Conservation (phyloP, 2,329 filamentous ascomycete species). For the Pezicula rhizophila region DNA sequence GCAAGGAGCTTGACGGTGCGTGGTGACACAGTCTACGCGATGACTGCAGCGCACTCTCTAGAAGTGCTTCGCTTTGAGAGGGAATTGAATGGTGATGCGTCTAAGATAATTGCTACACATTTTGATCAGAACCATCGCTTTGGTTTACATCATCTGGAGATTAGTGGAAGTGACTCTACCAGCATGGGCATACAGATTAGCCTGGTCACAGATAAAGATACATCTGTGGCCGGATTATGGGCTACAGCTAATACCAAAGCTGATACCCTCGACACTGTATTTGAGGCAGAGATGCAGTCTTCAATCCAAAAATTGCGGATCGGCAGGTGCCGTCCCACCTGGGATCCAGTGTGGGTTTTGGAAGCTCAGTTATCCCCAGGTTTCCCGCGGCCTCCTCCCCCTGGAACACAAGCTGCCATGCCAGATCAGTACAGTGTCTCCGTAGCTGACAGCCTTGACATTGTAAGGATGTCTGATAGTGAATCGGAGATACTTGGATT, state of each 20-base stretch:
- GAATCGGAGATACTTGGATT: constrained; percentile 52
- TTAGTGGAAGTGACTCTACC: neutral
- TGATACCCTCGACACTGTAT: constrained; percentile 33
- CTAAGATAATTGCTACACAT: constrained; percentile 23
- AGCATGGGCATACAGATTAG: constrained; percentile 13
- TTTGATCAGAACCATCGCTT: constrained; percentile 25
- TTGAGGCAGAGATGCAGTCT: constrained; percentile 49
- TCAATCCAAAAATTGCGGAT: constrained; percentile 52
- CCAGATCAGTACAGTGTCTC: too few relatives aligned
- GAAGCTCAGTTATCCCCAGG: constrained; percentile 21
- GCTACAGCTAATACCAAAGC: constrained; percentile 20
- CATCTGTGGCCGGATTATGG: constrained; percentile 25
- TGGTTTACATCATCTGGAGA: constrained; percentile 20
- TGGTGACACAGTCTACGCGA: constrained; percentile 40
- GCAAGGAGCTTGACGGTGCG: constrained; percentile 44
- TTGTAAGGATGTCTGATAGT: constrained; percentile 9
- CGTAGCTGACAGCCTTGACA: neutral
- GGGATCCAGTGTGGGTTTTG: constrained; percentile 31
- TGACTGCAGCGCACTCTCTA: constrained; percentile 50
- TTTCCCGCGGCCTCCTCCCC: constrained; percentile 31
- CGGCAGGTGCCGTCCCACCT: constrained; percentile 38
- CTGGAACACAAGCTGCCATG: constrained; percentile 20
- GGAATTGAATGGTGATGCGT: constrained; percentile 11
- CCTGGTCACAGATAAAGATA: constrained; percentile 26
- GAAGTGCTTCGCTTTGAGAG: constrained; percentile 41